Base-by-base conservation (phyloP, 2,329 filamentous ascomycete genomes). In the Scytalidium sp. region DNA sequence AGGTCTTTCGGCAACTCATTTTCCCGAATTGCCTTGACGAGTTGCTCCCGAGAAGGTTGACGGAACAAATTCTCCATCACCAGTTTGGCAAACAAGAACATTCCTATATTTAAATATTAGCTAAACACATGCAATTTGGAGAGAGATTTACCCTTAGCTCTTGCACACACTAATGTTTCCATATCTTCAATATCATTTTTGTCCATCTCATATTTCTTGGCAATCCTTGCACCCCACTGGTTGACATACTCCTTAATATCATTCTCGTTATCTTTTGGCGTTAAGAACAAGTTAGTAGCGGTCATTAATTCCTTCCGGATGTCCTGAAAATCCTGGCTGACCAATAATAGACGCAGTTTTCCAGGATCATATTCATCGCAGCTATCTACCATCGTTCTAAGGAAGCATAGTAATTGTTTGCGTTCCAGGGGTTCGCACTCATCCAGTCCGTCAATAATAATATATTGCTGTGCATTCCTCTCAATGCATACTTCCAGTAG, bases 371-470 rank as follows among this genome's bases (percentile, higher is more conserved):
- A 22, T 36, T 51, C 15, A 29, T 45, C 43, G 49, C 45, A 50
- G 2, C 21, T 19, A 43, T 47, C 53, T 36, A 45, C 45, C 19
- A 43, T 55, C 6, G 43, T 46, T 19, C 40, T 56, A 27, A 71
- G 66, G 50, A 62, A 67, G 13, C 50, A 47, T 10, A 64, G 23
- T 13, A 72, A 61, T 15, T 61, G 49, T 43, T 64, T 65, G 27
- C 67, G 56, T 19, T 72, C 57, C 0, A 56, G 49, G 43, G 45
- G 43, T 10, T 59, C 49, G 47, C 69, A 74, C 54, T 74, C 71
- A 48, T 75, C 71, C n/a, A 75, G 46, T 0, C 72, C 72, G 52
- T 75, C 71, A 39, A 75, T 56, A 2, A 75, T 54, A 8, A 73
- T 57, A 44, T 67, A 68, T 10, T 49, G 23, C 56, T 62, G 43